phyloP scores from a whole-genome alignment of 2,329 filamentous ascomycete genomes.

The Cadophora sp. region DNA sequence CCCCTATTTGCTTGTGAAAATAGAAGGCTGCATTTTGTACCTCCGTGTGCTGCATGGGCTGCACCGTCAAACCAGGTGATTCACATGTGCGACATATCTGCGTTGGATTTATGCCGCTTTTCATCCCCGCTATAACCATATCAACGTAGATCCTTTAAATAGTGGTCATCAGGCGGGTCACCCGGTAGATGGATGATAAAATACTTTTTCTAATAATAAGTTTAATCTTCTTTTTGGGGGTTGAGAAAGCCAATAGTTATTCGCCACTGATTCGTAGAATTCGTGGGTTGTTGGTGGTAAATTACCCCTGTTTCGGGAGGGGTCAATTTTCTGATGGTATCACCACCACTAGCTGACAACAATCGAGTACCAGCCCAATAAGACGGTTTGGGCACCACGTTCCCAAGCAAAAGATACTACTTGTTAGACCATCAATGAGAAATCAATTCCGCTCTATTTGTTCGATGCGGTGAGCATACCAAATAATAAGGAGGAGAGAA shows the following conservation, averaged over 20 bases:
- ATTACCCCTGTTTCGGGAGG: not conserved
- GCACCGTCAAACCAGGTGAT: too few species aligned
- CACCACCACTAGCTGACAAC: not conserved
- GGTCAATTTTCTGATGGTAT: not conserved
- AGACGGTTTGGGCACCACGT: not conserved
- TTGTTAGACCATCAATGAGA: not conserved
- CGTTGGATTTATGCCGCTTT: too few species aligned
- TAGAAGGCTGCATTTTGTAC: too few species aligned
- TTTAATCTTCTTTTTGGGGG: too few species aligned
- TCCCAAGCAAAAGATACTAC: not conserved
- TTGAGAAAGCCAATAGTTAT: not conserved
- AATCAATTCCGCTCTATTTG: not conserved
- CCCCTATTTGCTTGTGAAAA: too few species aligned
- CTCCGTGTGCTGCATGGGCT: too few species aligned
- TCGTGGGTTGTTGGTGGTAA: not conserved
- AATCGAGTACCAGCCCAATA: not conserved
- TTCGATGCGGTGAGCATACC: not conserved
- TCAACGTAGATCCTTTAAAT: too few species aligned
- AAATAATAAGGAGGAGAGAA: not conserved
- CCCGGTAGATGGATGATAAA: too few species aligned
- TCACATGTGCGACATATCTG: too few species aligned
- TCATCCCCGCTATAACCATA: too few species aligned
- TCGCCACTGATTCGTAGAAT: not conserved
- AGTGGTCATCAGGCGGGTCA: too few species aligned
- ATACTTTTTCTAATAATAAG: too few species aligned